These are phyloP conservation scores for Carex cristatella DNA, from an alignment of 176 grass and related monocot genomes.

Conservation along the genomic window DNA sequence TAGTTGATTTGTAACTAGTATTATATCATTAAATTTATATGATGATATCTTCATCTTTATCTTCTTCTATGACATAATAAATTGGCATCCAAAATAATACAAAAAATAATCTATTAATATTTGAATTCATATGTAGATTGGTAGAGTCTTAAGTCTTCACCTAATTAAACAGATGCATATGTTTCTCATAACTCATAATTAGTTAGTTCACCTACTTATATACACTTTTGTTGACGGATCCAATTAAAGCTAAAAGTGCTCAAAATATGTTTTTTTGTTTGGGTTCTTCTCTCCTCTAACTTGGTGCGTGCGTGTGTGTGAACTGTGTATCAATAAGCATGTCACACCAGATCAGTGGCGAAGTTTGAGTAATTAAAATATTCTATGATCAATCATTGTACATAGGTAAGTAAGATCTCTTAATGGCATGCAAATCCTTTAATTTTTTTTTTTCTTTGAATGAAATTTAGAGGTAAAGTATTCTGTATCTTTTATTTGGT, in stretches of 20 bases:
- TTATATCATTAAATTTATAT: not conserved
- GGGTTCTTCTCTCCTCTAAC: not conserved
- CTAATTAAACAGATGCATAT: not conserved
- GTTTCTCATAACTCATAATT: constrained; percentile 5
- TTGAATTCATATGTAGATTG: not conserved
- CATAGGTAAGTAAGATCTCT: too few relatives aligned
- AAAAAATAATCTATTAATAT: too few relatives aligned
- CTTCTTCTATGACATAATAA: not conserved
- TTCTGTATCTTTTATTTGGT: too few relatives aligned
- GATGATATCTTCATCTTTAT: constrained; percentile 10
- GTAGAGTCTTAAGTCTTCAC: not conserved
- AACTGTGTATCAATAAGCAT: not conserved
- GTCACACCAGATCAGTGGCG: not conserved
- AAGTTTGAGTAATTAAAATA: not conserved
- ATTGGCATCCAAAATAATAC: not conserved
- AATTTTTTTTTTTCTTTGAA: not conserved
- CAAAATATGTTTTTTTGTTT: not conserved
- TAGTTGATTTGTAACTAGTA: constrained; percentile 9
- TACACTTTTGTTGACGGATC: not conserved
- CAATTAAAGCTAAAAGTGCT: not conserved
- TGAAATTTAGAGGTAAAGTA: too few relatives aligned
- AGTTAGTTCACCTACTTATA: constrained; percentile 3
- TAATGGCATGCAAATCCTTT: too few relatives aligned
- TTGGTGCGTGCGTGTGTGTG: not conserved
- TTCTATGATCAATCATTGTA: not conserved